phyloP scores from a whole-genome alignment of 345 rosid genomes.

The Gossypium arboreum region DNA sequence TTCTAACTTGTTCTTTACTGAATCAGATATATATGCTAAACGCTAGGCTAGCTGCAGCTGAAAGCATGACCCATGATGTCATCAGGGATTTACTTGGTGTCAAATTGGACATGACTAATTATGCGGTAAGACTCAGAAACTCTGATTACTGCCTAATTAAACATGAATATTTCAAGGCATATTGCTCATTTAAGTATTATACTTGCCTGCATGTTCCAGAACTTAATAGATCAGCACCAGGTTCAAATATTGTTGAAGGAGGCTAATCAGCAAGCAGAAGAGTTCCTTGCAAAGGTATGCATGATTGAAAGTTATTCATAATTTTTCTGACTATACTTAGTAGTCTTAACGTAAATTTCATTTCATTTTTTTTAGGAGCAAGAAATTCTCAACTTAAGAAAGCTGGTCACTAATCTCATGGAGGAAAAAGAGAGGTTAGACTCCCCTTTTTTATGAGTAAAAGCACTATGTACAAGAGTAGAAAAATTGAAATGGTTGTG shows the following conservation, averaged over 20 bases:
- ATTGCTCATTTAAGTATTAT: conserved; percentile 10
- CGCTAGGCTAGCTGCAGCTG: conserved; percentile 83
- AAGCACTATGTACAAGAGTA: neutral
- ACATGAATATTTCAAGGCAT: conserved; percentile 3
- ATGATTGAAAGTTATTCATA: conserved; percentile 9
- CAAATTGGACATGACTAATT: conserved; percentile 77
- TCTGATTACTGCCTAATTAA: neutral
- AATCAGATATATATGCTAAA: conserved; percentile 67
- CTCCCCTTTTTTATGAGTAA: neutral
- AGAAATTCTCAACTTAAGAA: conserved; percentile 52
- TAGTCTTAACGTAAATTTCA: conserved; percentile 7
- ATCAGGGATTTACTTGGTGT: conserved; percentile 91
- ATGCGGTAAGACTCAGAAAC: conserved; percentile 68
- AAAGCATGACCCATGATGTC: conserved; percentile 96
- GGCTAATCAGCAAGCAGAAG: conserved; percentile 62
- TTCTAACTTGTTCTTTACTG: conserved; percentile 21
- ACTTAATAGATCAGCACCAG: conserved; percentile 71
- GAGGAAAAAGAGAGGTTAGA: conserved; percentile 76
- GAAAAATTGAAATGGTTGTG: neutral
- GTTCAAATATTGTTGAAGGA: conserved; percentile 64
- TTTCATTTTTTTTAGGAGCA: conserved; percentile 47
- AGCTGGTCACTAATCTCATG: conserved; percentile 47
- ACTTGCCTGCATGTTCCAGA: conserved; percentile 39
- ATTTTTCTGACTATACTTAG: conserved; percentile 4
- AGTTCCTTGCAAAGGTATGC: conserved; percentile 63